Evolutionary conservation across 345 rosid genomes (phyloP), one percentile per base, ranked within the genome.

Genomic region (Eucalyptus marginata): DNA sequence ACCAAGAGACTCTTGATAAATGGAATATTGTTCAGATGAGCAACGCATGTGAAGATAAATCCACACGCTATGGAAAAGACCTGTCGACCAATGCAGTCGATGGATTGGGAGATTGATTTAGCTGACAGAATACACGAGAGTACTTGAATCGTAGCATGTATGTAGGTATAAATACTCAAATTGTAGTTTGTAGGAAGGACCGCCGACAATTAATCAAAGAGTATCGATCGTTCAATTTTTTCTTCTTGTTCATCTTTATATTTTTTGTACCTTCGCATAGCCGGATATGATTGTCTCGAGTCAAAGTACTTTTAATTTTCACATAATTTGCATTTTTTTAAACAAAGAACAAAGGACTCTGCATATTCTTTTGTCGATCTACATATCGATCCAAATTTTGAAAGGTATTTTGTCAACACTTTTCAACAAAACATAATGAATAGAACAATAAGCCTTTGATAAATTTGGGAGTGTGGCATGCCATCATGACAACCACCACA

Each of bases 321-420:
- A 24, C 13, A 2, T 56, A 2, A 12, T 9, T 24, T 56, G 62
- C 29, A 22, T 56, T 56, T 24, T 56, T 56, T 24, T 56, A 9
- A 24, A 29, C 29, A 24, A 56, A 56, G 7, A 56, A 56, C 62
- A 56, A 56, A 10, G 62, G 29, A 56, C 13, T 56, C 13, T 9
- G 2, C 3, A 8, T 56, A 24, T 10, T 56, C 13, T 4, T 5
- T 56, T 56, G 13, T 56, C 6, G 1, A 22, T 0, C 3, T 56
- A 2, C 29, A 4, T 22, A 56, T 56, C 3, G 13, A 56, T 10
- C 29, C 6, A 56, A 2, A 24, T 10, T 56, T 56, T 0, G 0
- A 56, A 56, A 9, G 13, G 4, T 24, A 56, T 0, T 0, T 1
- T 3, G 0, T 56, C 1, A 0, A 56, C 1, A 24, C 29, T 56